Conservation (phyloP, 441 rosid species). For the Daphne laureola region DNA sequence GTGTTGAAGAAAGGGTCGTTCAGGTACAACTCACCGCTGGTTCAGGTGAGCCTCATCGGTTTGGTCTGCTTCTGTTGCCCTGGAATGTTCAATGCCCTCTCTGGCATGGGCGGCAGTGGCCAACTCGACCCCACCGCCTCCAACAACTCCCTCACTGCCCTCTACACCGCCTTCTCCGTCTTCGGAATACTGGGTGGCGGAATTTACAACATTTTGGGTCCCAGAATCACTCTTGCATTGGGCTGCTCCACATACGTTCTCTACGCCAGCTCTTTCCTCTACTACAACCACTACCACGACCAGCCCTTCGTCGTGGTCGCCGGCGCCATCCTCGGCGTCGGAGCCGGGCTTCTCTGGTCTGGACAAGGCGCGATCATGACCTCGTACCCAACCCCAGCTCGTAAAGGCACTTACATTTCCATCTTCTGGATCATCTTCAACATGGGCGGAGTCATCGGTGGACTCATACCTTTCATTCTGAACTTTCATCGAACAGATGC, state of each 20-base stretch:
- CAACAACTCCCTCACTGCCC: conserved; percentile 67
- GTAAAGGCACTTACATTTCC: conserved; percentile 53
- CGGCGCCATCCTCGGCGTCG: conserved; percentile 46
- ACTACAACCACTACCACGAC: conserved; percentile 47
- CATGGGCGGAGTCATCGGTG: conserved; percentile 62
- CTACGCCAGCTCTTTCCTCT: conserved; percentile 56
- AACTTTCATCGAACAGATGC: conserved; percentile 36
- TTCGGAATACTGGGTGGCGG: conserved; percentile 62
- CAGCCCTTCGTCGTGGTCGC: conserved; percentile 44
- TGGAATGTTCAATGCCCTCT: conserved; percentile 65
- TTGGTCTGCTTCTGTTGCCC: conserved; percentile 71
- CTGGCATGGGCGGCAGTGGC: conserved; percentile 71
- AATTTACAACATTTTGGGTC: conserved; percentile 58
- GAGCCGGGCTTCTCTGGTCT: conserved; percentile 69
- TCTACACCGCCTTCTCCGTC: conserved; percentile 54
- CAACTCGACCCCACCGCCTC: conserved; percentile 43
- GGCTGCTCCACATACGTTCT: conserved; percentile 62
- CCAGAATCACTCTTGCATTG: conserved; percentile 41
- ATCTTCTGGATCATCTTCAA: conserved; percentile 61
- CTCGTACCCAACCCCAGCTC: conserved; percentile 41
- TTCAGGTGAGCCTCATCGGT: conserved; percentile 47
- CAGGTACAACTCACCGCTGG: conserved; percentile 52
- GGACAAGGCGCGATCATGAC: conserved; percentile 75
- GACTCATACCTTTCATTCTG: conserved; percentile 46
- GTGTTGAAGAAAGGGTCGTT: conserved; percentile 23